Percentiles rank a stretch among this genome's conserved stretches.
Evolutionary conservation across 495 filamentous ascomycete genomes (phyloP).

Genomic region (Talaromyces wortmannii): DNA sequence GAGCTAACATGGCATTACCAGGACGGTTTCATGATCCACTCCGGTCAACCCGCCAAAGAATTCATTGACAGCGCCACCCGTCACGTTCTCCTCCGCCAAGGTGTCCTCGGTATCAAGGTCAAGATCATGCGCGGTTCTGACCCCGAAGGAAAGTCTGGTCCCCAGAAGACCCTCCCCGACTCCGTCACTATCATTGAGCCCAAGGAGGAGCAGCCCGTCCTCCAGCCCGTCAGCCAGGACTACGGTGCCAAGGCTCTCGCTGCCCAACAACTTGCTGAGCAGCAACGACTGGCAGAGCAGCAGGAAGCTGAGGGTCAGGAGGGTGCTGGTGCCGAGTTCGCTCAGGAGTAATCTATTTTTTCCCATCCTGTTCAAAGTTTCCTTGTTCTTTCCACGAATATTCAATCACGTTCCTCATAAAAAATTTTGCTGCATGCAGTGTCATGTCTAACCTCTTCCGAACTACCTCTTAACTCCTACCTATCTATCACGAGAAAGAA

Average conservation of each 20-base stretch:
- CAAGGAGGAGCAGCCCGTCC: constrained; percentile 93
- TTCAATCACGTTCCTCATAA: constrained; percentile 1
- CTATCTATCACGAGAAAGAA: constrained; percentile 1
- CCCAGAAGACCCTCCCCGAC: constrained; percentile 93
- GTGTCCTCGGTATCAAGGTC: constrained; percentile 99
- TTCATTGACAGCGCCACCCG: constrained; percentile 98
- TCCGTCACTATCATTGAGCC: constrained; percentile 99
- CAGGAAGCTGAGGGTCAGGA: constrained; percentile 42
- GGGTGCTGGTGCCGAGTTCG: constrained; percentile 20
- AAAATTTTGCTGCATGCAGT: constrained; percentile 2
- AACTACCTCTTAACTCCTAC: neutral
- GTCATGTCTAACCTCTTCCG: constrained; percentile 4
- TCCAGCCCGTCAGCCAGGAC: constrained; percentile 92
- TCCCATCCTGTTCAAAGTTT: constrained; percentile 12
- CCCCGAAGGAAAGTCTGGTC: constrained; percentile 97
- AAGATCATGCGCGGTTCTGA: constrained; percentile 99
- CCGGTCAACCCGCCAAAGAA: constrained; percentile 97
- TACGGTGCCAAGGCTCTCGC: constrained; percentile 95
- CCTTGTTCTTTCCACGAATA: constrained; percentile 22
- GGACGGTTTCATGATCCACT: constrained; percentile 99
- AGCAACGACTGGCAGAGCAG: constrained; percentile 58
- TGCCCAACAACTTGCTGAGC: constrained; percentile 76
- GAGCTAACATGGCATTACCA: constrained; percentile 17
- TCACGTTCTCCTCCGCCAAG: constrained; percentile 98
- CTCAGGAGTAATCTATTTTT: constrained; percentile 39